phyloP scores from a whole-genome alignment of 345 rosid genomes.

The Brassica carinata region DNA sequence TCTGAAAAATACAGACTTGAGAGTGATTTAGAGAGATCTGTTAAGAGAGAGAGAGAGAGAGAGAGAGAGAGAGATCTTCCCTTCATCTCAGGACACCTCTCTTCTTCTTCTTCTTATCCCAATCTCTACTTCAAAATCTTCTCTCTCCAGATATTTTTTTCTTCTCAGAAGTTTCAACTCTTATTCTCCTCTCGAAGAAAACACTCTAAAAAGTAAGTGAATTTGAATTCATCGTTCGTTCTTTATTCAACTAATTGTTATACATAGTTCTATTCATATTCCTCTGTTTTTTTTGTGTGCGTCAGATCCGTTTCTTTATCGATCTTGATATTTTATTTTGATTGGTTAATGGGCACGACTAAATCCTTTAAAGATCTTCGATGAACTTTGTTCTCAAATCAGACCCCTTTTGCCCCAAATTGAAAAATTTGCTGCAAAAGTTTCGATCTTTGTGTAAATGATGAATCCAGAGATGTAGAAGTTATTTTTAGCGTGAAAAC shows the following conservation, averaged over 20 bases:
- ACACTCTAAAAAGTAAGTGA: slow-evolving; percentile 10
- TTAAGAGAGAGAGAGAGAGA: neutral
- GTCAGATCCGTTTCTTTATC: slow-evolving; percentile 35
- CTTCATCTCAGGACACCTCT: slow-evolving; percentile 13
- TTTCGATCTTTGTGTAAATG: slow-evolving; percentile 22
- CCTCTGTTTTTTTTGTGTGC: neutral
- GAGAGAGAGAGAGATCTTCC: neutral
- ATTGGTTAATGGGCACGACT: slow-evolving; percentile 10
- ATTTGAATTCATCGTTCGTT: neutral
- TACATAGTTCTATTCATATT: slow-evolving; percentile 4
- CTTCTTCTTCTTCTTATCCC: slow-evolving; percentile 26
- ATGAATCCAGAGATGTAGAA: neutral
- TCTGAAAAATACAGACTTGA: slow-evolving; percentile 20
- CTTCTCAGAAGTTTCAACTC: slow-evolving; percentile 8
- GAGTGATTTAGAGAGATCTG: slow-evolving; percentile 21
- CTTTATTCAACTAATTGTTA: slow-evolving; percentile 3
- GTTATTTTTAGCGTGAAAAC: slow-evolving; percentile 29
- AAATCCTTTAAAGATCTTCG: slow-evolving; percentile 10
- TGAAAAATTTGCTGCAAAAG: neutral
- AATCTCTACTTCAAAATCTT: neutral
- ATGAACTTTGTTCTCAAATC: neutral
- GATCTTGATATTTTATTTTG: neutral
- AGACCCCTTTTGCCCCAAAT: neutral
- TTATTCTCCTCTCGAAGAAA: neutral
- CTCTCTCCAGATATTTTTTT: slow-evolving; percentile 11